Evolutionary conservation across 371 early-diverging fungal species (phyloP).

Genomic region (Blakeslea trispora): DNA sequence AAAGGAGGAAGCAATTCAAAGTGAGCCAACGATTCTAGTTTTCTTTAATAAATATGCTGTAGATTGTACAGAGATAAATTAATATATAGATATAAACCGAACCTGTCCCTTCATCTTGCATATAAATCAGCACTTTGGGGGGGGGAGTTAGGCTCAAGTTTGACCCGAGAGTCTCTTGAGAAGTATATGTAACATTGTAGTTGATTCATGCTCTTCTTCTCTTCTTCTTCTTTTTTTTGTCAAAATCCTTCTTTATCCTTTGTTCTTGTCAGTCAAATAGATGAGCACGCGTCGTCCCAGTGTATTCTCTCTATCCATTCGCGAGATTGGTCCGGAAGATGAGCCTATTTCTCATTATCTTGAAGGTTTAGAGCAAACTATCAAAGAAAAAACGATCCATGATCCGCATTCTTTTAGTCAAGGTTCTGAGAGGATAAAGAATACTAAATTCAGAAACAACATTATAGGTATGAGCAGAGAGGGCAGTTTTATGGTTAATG

Average conservation of each 20-base stretch:
- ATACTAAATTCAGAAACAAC: neutral
- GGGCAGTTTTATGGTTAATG: no score
- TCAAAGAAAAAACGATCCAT: constrained; percentile 4
- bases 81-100: constrained; percentile 15
- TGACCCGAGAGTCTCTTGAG: neutral
- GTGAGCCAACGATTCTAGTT: no score
- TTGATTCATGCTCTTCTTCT: neutral
- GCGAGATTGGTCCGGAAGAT: neutral
- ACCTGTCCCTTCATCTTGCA: constrained; percentile 4
- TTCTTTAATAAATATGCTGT: no score
- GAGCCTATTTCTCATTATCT: constrained; percentile 22
- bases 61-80: neutral
- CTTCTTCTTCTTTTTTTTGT: neutral
- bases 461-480: neutral
- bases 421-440: constrained; percentile 1
- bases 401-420: neutral
- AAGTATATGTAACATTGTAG: neutral
- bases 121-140: no score
- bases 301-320: constrained; percentile 4
- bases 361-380: constrained; percentile 4
- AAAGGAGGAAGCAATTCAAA: no score
- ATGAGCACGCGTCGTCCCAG: neutral
- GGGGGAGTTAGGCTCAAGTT: no score
- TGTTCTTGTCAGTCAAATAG: no score
- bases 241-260: constrained; percentile 1